These are phyloP conservation scores for Yamadazyma dendronema DNA, from an alignment of 1,139 yeast species.

Conservation along the genomic window DNA sequence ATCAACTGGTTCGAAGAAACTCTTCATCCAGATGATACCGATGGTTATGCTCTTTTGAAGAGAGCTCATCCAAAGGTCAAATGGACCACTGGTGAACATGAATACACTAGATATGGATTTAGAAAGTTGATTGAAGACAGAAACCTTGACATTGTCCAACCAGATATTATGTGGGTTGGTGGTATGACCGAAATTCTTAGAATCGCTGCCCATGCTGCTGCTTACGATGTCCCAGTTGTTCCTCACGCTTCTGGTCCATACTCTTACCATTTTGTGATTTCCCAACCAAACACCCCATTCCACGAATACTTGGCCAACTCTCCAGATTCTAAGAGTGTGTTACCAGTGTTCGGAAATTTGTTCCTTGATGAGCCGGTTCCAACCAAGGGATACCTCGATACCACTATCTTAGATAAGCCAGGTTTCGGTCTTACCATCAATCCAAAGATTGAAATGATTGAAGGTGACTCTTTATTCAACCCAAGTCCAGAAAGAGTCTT, in stretches of 20 bases:
- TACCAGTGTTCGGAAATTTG: conserved; percentile 47
- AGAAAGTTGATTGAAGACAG: conserved; percentile 48
- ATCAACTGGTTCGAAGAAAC: conserved; percentile 54
- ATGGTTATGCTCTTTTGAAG: conserved; percentile 43
- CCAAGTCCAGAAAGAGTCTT: conserved; percentile 41
- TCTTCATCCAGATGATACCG: conserved; percentile 49
- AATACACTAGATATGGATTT: conserved; percentile 49
- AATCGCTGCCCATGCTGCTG: conserved; percentile 48
- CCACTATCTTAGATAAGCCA: conserved; percentile 40
- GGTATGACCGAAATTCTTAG: conserved; percentile 47
- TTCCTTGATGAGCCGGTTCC: conserved; percentile 49
- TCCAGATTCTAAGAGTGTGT: conserved; percentile 43
- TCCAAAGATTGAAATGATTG: conserved; percentile 39
- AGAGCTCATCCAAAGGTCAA: conserved; percentile 45
- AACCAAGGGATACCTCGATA: conserved; percentile 37
- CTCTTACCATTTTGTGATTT: conserved; percentile 48
- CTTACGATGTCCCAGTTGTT: conserved; percentile 51
- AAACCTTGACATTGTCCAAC: conserved; percentile 46
- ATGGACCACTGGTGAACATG: conserved; percentile 53
- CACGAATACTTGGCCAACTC: conserved; percentile 51
- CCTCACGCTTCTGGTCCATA: conserved; percentile 53
- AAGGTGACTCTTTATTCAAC: conserved; percentile 34
- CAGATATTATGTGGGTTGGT: conserved; percentile 55
- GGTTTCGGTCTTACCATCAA: conserved; percentile 48
- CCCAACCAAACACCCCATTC: conserved; percentile 50